Evolutionary conservation across 257 asterid species (phyloP).

Genomic region (Pogostemon cablin): DNA sequence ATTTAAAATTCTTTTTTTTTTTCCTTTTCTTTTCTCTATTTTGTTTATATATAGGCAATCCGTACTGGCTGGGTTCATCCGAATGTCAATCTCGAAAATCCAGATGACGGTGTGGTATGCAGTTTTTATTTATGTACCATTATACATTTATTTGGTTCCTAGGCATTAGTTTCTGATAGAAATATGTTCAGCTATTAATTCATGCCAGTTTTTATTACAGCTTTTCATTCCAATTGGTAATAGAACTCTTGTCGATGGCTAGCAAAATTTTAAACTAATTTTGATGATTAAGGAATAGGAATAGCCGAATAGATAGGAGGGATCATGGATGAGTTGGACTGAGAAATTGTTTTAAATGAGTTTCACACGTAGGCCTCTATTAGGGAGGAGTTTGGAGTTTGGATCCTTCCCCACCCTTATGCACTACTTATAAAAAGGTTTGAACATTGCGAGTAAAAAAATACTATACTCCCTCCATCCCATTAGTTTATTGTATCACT

Average conservation of each 20-base stretch:
- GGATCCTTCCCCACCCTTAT: not conserved
- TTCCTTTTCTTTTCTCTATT: no score
- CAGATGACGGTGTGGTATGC: conserved; percentile 82
- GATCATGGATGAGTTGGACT: conserved; percentile 15
- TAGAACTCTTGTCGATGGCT: not conserved
- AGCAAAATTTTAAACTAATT: conserved; percentile 4
- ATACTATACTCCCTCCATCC: no score
- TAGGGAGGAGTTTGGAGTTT: no score
- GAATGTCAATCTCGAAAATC: conserved; percentile 78
- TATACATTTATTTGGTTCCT: not conserved
- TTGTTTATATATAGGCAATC: conserved; percentile 56
- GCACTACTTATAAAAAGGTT: not conserved
- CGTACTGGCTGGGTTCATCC: conserved; percentile 92
- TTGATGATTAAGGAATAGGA: not conserved
- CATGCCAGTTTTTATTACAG: not conserved
- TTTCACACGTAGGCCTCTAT: not conserved
- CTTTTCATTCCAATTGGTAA: conserved; percentile 1
- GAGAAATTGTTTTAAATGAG: not conserved
- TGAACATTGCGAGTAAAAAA: not conserved
- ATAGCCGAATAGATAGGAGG: not conserved
- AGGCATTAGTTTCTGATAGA: conserved; percentile 5
- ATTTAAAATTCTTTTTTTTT: conserved; percentile 27
- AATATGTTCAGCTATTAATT: not conserved
- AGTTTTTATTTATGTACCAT: not conserved
- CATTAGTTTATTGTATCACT: no score